Evolutionary conservation across 345 rosid genomes (phyloP).

Genomic region (Euphorbia tirucalli): DNA sequence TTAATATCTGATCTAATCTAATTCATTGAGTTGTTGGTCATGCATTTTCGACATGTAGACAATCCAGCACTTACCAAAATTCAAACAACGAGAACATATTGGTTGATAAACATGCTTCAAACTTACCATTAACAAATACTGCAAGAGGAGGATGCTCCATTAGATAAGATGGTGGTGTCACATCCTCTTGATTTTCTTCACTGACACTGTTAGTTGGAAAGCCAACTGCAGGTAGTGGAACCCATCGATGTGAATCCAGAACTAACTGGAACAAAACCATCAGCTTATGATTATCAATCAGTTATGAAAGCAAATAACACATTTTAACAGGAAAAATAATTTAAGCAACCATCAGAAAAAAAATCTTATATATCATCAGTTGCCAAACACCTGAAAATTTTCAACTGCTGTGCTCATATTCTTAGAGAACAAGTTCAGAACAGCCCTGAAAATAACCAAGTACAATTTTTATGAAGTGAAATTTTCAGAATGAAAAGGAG

Average conservation of each 20-base stretch:
- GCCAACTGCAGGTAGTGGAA: constrained; percentile 88
- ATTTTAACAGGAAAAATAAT: not conserved
- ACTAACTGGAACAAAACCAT: constrained; percentile 66
- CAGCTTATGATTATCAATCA: constrained; percentile 23
- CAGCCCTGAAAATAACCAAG: constrained; percentile 60
- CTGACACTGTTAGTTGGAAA: constrained; percentile 54
- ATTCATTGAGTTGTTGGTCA: not conserved
- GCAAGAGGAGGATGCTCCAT: constrained; percentile 99
- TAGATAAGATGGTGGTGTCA: constrained; percentile 85
- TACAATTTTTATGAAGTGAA: constrained; percentile 7
- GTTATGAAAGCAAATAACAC: not conserved
- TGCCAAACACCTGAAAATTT: constrained; percentile 68
- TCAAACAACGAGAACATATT: not conserved
- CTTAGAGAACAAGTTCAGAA: constrained; percentile 83
- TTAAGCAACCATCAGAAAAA: not conserved
- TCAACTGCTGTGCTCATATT: constrained; percentile 78
- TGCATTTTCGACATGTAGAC: not conserved
- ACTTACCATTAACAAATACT: constrained; percentile 81
- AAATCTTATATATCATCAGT: constrained; percentile 2
- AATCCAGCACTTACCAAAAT: not conserved
- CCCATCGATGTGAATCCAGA: constrained; percentile 97
- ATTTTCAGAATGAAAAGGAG: not conserved
- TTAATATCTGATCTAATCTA: not conserved
- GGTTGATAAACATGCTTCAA: constrained; percentile 8
- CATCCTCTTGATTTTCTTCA: constrained; percentile 79